A percentile compares a stretch with the other conserved stretches of the same genome.
Evolutionary conservation across 331 rosid genomes (phyloP).

Genomic region (Quercus tomentella): DNA sequence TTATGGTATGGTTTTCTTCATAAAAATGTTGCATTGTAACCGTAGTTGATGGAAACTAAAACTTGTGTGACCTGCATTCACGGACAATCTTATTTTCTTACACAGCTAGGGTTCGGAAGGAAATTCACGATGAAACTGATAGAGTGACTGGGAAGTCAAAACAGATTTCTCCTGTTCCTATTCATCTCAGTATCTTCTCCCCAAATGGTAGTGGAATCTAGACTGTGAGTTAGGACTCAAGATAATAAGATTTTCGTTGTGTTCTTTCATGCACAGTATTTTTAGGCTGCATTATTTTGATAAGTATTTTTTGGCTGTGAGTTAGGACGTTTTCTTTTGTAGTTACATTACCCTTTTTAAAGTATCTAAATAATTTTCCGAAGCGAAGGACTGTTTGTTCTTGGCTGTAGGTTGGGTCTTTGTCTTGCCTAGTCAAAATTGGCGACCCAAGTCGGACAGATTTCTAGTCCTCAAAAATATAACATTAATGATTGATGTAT

Average conservation of each 20-base stretch:
- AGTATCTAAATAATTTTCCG: too few species aligned
- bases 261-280: not conserved
- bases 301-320: not conserved
- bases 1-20: too few species aligned
- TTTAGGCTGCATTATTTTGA: too few species aligned
- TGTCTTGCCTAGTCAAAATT: slow-evolving; percentile 24
- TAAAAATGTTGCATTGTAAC: too few species aligned
- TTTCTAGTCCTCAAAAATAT: not conserved
- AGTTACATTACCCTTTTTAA: too few species aligned
- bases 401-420: not conserved
- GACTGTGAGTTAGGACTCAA: not conserved
- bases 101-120: slow-evolving; percentile 72
- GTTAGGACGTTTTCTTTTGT: too few species aligned
- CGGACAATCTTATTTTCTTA: slow-evolving; percentile 15
- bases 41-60: too few species aligned
- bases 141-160: slow-evolving; percentile 75
- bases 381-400: not conserved
- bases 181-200: slow-evolving; percentile 96
- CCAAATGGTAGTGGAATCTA: slow-evolving; percentile 45
- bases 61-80: not conserved
- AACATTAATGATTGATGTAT: not conserved
- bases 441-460: slow-evolving; percentile 6
- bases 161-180: slow-evolving; percentile 87
- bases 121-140: slow-evolving; percentile 91
- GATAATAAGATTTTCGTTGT: not conserved